Base-by-base conservation (phyloP, 108 stramenopile species). In the Discostella pseudostelligera region DNA sequence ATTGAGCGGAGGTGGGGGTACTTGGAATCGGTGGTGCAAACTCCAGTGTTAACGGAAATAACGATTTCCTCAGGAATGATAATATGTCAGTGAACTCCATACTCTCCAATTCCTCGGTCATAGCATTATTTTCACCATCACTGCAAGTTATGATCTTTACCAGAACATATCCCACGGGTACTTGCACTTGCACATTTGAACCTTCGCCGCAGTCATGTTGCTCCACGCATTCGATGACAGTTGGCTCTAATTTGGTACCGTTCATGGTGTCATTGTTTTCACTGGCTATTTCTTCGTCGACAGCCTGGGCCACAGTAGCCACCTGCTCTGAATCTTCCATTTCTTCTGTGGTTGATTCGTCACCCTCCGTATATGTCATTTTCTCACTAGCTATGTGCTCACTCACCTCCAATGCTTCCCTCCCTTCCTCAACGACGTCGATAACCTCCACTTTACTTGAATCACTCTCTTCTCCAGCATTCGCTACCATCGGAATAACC, bases 51-150 rank as follows among this genome's bases (percentile, higher is more conserved):
- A 70, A 47, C 5, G 69, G 69, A 39, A 61, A 70, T 13, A 50
- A 26, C 8, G 57, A 37, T 43, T 54, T 50, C 21, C 69, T 26
- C 28, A 70, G 42, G 14, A 62, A 8, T 32, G 69, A 70, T 13
- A 70, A 58, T 39, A 70, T 42, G 25, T 55, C 51, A 21, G 59
- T 54, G 29, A 70, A 70, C 2, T 70, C 69, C n/a, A 59, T 70
- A 0, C 28, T 39, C 6, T 70, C 53, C 58, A 70, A 45, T 69
- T 69, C 32, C 22, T 39, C 24, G 20, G 58, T 0, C 50, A 0
- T 25, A 4, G 36, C 43, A 22, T 42, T 6, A 43, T 43, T 42
- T 25, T 59, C 42, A 45, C 42, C 36, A 26, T 42, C 44, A n/a
- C 24, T 56, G 3, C 14, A 20, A 56, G 26, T 1, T 37, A n/a